Evolutionary conservation across 2,329 filamentous ascomycete species (phyloP).

Genomic region (Ophiocordyceps polyrhachis-furcata): DNA sequence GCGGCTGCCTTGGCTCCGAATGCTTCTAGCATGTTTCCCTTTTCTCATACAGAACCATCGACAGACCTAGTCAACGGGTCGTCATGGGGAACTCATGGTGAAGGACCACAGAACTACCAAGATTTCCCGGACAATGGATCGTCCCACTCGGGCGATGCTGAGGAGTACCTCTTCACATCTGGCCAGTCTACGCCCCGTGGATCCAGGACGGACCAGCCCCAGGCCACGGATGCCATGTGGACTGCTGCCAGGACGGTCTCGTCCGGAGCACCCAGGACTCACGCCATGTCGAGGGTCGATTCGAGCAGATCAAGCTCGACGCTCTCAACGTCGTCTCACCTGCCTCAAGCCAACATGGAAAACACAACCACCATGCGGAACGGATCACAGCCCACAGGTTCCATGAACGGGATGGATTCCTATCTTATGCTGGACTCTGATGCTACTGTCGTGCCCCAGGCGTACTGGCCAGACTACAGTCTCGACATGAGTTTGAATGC

Average conservation of each 20-base stretch:
- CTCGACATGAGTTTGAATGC: slow-evolving; percentile 24
- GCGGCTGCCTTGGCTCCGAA: slow-evolving; percentile 29
- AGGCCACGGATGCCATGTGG: slow-evolving; percentile 31
- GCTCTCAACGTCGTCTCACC: slow-evolving; percentile 29
- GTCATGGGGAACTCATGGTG: slow-evolving; percentile 36
- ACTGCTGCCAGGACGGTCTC: slow-evolving; percentile 17
- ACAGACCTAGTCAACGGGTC: slow-evolving; percentile 34
- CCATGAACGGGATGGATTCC: slow-evolving; percentile 29
- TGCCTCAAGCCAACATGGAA: slow-evolving; percentile 26
- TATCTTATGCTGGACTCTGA: slow-evolving; percentile 32
- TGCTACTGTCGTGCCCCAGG: slow-evolving; percentile 25
- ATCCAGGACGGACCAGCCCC: slow-evolving; percentile 24
- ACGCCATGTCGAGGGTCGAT: slow-evolving; percentile 20
- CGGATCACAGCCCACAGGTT: slow-evolving; percentile 17
- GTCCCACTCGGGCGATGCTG: slow-evolving; percentile 29
- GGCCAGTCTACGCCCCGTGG: slow-evolving; percentile 35
- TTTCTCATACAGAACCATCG: slow-evolving; percentile 40
- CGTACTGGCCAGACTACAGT: slow-evolving; percentile 30
- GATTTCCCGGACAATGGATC: slow-evolving; percentile 32
- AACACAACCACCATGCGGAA: slow-evolving; percentile 24
- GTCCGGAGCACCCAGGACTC: slow-evolving; percentile 13
- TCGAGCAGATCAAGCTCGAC: slow-evolving; percentile 24
- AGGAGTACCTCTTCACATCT: slow-evolving; percentile 35
- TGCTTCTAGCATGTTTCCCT: slow-evolving; percentile 34
- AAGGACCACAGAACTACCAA: slow-evolving; percentile 42